phyloP scores from a whole-genome alignment of 257 asterid genomes.

The Pogostemon cablin region DNA sequence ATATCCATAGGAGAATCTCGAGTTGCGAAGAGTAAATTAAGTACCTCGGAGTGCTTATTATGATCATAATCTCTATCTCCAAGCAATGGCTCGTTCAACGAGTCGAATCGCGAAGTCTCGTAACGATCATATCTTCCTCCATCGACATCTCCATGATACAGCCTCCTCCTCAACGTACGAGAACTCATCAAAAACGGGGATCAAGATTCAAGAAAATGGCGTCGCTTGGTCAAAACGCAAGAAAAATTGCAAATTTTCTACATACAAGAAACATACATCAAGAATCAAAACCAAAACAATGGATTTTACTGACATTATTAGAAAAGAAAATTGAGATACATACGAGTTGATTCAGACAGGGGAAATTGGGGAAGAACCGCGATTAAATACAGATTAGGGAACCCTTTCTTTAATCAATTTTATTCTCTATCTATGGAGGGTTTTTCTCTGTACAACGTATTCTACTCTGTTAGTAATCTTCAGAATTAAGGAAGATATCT shows the following conservation, averaged over 20 bases:
- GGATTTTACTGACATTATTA: not conserved
- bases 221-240: slow-evolving; percentile 22
- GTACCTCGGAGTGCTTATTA: slow-evolving; percentile 53
- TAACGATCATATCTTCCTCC: slow-evolving; percentile 56
- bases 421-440: not conserved
- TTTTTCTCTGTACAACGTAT: not conserved
- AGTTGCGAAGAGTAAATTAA: not conserved
- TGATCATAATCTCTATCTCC: slow-evolving; percentile 41
- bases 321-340: not conserved
- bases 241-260: slow-evolving; percentile 8
- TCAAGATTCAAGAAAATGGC: slow-evolving; percentile 20
- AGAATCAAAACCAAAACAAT: not conserved
- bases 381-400: slow-evolving; percentile 27
- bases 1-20: not conserved
- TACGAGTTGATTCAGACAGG: slow-evolving; percentile 14
- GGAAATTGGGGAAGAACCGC: slow-evolving; percentile 17
- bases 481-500: not conserved
- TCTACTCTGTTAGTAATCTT: not conserved
- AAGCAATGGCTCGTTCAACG: slow-evolving; percentile 83
- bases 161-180: slow-evolving; percentile 79
- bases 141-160: slow-evolving; percentile 76
- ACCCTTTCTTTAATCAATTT: slow-evolving; percentile 8
- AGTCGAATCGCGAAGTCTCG: slow-evolving; percentile 51
- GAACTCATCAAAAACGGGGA: slow-evolving; percentile 53
- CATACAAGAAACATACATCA: not conserved